Evolutionary conservation across 2,329 filamentous ascomycete species (phyloP), one percentile per base, ranked within the genome.

Genomic region (Fusarium dimerum): DNA sequence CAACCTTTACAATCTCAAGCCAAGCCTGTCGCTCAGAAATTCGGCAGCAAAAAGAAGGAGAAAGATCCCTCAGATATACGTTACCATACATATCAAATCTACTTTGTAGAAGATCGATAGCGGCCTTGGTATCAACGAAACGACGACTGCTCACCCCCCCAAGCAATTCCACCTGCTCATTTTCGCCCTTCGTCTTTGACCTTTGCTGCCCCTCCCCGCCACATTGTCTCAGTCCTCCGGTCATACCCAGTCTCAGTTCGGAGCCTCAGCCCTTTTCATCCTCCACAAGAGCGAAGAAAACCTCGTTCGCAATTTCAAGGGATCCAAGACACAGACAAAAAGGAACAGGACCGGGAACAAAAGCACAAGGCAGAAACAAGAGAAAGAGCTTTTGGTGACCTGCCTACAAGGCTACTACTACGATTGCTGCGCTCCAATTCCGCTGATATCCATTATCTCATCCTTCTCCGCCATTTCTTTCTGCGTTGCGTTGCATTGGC

Each of bases 141-240:
- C 20, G 20, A 26, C 20, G 5, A 26, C 20, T 26, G 20, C 20
- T 26, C 20, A 26, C 20, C 7, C 7, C 20, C 20, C 7, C 5
- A 26, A 7, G 20, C 20, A 26, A 26, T 26, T 26, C 20, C 20
- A 26, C 20, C 20, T 26, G 7, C 20, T 26, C 20, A 26, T 26
- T 26, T 26, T 26, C 20, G 7, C 20, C 20, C 20, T 26, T 26
- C 20, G 20, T 5, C 20, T 7, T 26, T 26, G 20, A 26, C 7
- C 20, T 26, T 26, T 26, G 7, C 20, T 7, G 20, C 20, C 20
- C 20, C 20, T 26, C 20, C 20, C 20, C 20, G 20, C 20, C 20
- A 26, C 20, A 45, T 40, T 56, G 53, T 61, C 59, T 60, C 51
- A 62, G 53, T 54, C 47, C 26, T 48, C 7, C 39, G 54, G 60